Conservation (phyloP, 129 eudicot species). For the Logfia minima region DNA sequence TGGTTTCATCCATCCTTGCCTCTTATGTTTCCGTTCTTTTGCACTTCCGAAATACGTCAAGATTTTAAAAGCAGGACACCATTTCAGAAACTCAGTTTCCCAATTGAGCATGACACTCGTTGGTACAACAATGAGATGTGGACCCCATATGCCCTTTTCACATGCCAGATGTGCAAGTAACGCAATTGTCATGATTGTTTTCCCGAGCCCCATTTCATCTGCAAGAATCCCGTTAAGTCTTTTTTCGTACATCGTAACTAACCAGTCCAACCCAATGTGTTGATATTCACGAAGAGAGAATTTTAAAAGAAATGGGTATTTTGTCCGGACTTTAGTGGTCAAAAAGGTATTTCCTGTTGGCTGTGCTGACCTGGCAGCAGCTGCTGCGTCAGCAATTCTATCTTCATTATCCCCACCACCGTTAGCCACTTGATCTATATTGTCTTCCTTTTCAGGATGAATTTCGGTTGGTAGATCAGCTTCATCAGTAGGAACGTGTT, state of each 20-base stretch:
- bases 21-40: constrained; percentile 78
- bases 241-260: constrained; percentile 97
- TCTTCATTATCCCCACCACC: constrained; percentile 64
- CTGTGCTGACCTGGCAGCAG: constrained; percentile 96
- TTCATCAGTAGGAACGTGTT: constrained; percentile 22
- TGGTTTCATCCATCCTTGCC: constrained; percentile 98
- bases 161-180: constrained; percentile 95
- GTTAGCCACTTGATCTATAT: constrained; percentile 29
- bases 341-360: constrained; percentile 94
- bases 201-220: constrained; percentile 98
- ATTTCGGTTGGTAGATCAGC: constrained; percentile 39
- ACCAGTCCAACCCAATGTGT: constrained; percentile 98
- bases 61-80: constrained; percentile 99
- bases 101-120: constrained; percentile 99
- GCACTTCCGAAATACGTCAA: constrained; percentile 98
- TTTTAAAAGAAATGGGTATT: constrained; percentile 83
- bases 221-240: constrained; percentile 95
- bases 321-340: constrained; percentile 91
- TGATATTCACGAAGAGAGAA: constrained; percentile 97
- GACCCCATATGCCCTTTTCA: constrained; percentile 99
- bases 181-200: constrained; percentile 98
- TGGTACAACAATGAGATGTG: constrained; percentile 97
- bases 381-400: constrained; percentile 97
- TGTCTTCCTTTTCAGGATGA: constrained; percentile 38
- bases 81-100: constrained; percentile 98